Evolutionary conservation across 169 alveolate species (phyloP), one percentile per base, ranked within the genome.

Genomic region (Babesia gibsoni): DNA sequence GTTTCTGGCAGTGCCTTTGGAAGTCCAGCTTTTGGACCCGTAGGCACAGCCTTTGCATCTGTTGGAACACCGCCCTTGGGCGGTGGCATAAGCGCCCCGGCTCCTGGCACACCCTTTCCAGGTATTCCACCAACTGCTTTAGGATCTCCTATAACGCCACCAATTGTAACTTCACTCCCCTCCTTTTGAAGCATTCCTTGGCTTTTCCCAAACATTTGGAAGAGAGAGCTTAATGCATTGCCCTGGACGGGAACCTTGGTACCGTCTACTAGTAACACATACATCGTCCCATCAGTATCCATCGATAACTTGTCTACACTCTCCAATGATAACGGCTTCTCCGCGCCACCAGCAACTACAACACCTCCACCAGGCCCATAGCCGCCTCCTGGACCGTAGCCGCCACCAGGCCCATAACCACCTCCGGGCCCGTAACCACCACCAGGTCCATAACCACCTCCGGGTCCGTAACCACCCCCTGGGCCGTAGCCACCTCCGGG

Each of bases 181-280:
- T 25, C 22, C 29, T 50, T 49, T 0, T 29, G 2, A 0, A 39
- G 49, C 23, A n/a, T 33, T 1, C 59, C 59, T 29, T 61, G 72
- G 58, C 3, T 9, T 1, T 25, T 9, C 4, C 72, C 72, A 3
- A 61, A 61, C 72, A 61, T 61, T 58, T 61, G 72, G 48, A 61
- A 45, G 18, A 61, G 58, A 6, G 72, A 61, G 3, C 39, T 46
- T n/a, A 61, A n/a, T 32, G 50, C 46, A 35, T 61, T 61, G 2
- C 46, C 35, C 4, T 56, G 72, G 9, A 61, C 59, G 3, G 58
- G 58, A 45, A 10, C 46, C 42, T 14, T 61, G 9, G 50, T 61
- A 39, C 72, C 72, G 18, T 61, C 58, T 14, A n/a, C 37, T 20
- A 61, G n/a, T 14, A 61, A 58, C 72, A 61, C 25, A 4, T 61